A percentile compares a stretch with the other conserved stretches of the same genome.
phyloP scores from a whole-genome alignment of 2,329 filamentous ascomycete genomes.

The Colletotrichum cordylinicola region DNA sequence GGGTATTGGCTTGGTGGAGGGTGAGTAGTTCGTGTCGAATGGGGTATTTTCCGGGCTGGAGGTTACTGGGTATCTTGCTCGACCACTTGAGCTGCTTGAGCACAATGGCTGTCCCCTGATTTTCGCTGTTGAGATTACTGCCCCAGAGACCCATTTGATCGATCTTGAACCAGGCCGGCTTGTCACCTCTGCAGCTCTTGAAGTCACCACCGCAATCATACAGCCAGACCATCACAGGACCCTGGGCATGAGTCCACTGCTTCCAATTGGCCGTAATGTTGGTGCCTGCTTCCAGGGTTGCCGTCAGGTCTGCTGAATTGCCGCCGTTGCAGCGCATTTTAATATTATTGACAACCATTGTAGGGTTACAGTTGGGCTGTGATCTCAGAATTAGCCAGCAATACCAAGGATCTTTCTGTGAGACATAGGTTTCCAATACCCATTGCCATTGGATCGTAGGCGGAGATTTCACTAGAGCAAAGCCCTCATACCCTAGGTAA shows the following conservation, averaged over 20 bases:
- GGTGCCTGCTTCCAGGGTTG: constrained; percentile 50
- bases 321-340: constrained; percentile 64
- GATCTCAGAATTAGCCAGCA: not conserved
- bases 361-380: constrained; percentile 59
- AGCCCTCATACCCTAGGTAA: constrained; percentile 53
- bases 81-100: constrained; percentile 44
- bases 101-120: constrained; percentile 54
- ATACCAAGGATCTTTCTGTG: not conserved
- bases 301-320: constrained; percentile 48
- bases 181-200: constrained; percentile 54
- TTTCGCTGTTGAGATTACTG: constrained; percentile 45
- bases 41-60: constrained; percentile 60
- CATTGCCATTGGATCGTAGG: constrained; percentile 64
- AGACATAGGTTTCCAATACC: not conserved
- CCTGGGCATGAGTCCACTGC: constrained; percentile 65
- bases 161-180: constrained; percentile 65
- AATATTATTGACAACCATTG: constrained; percentile 49
- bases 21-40: constrained; percentile 63
- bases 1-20: constrained; percentile 57
- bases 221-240: constrained; percentile 64
- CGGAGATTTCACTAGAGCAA: constrained; percentile 51
- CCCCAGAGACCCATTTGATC: constrained; percentile 57
- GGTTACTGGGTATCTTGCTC: constrained; percentile 51
- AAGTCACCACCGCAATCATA: constrained; percentile 53
- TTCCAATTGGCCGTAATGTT: constrained; percentile 56